Evolutionary conservation across 2,329 filamentous ascomycete genomes (phyloP), one percentile per base, ranked within the genome.

Genomic region (Xylariaceae sp.): DNA sequence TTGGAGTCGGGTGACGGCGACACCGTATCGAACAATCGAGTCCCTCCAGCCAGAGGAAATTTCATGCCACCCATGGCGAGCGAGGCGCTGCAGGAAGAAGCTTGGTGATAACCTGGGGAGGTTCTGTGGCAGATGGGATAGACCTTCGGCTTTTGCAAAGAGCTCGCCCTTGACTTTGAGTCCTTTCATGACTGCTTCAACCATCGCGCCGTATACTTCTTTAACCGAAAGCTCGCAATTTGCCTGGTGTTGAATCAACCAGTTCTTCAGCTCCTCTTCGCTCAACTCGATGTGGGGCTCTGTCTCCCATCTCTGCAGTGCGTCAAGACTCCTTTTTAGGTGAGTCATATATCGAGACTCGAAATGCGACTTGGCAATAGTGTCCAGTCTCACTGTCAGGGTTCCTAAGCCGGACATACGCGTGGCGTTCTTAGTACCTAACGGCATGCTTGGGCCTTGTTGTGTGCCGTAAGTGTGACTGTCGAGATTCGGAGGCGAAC

Each of bases 1-100:
- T 33, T 74, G 65, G 0, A 66, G 29, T 3, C 53, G 45, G 0
- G 60, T 54, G 1, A 73, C 34, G 0, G 61, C 51, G 3, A 63
- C 30, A 0, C 55, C 69, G 29, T 67, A 72, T 0, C 46, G 33
- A 1, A 63, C 37, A 2, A 73, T 43, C 3, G 43, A 50, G 1
- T 38, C 19, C 24, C 45, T 59, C 64, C 61, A 72, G 10, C 16
- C 34, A 1, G 9, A 2, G 0, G 55, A 39, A 0, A 65, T 46
- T 4, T 10, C 17, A 2, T 28, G n/a, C 56, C 56, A 61, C 3
- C 42, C 31, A 0, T 39, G 25, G 2, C 38, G 47, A 12, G 40
- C 50, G 0, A 66, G 53, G 5, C 51, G 56, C 18, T 53, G 49
- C 0, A 67, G 43, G 23, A 66, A 50, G 11, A 64, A 55, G 0